Conservation (phyloP, 1,139 yeast genomes). For the Magnusiomyces fungicola region DNA sequence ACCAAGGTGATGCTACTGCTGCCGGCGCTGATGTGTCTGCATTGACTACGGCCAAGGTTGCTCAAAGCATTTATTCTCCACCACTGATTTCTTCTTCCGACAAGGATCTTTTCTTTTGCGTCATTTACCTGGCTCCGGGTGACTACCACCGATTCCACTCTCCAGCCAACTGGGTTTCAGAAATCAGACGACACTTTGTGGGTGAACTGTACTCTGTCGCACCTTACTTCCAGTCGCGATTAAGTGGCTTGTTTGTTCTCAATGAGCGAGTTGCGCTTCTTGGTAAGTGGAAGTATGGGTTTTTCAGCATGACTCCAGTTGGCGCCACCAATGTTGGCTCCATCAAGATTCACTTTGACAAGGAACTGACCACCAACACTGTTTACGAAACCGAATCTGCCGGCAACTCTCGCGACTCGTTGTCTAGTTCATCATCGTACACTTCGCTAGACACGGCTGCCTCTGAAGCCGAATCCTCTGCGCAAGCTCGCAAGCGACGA, state of each 20-base stretch:
- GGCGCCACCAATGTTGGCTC: constrained; percentile 99
- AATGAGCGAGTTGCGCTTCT: constrained; percentile 93
- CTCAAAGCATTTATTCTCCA: constrained; percentile 25
- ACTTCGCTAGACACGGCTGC: background rate
- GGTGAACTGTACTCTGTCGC: constrained; percentile 96
- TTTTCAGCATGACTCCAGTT: constrained; percentile 97
- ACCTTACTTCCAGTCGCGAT: constrained; percentile 85
- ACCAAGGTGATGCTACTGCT: constrained; percentile 33
- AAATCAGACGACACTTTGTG: constrained; percentile 86
- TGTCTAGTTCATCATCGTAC: constrained; percentile 8
- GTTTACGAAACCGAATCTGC: constrained; percentile 39
- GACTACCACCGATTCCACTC: constrained; percentile 97
- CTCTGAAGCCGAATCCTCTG: background rate
- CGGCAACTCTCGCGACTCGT: background rate
- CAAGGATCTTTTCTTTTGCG: constrained; percentile 76
- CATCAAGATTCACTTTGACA: constrained; percentile 85
- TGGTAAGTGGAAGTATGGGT: constrained; percentile 96
- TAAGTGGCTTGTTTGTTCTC: constrained; percentile 79
- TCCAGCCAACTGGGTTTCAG: constrained; percentile 94
- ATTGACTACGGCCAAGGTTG: constrained; percentile 19
- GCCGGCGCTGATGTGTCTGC: constrained; percentile 16
- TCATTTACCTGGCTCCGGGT: constrained; percentile 94
- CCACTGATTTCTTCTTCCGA: constrained; percentile 28
- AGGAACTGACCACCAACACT: constrained; percentile 79
- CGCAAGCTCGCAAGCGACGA: constrained; percentile 13